Percentiles rank a stretch among this genome's conserved stretches.
Evolutionary conservation across 208 protist species (phyloP).

Genomic region (Trypanosoma rangeli): DNA sequence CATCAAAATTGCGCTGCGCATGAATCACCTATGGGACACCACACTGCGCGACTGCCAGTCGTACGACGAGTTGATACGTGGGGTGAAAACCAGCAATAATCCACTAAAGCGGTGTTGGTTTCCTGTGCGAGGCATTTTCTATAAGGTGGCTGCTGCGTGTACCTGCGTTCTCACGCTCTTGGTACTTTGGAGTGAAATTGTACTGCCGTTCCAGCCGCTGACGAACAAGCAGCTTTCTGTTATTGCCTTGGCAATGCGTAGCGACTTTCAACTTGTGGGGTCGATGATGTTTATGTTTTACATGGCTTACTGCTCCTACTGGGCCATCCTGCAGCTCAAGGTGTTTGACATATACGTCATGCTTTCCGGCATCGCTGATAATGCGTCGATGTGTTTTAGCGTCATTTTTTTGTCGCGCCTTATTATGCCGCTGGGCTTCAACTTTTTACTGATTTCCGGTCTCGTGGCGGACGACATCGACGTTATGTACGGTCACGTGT

Average conservation of each 20-base stretch:
- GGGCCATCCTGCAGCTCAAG: conserved; percentile 89
- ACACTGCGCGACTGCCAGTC: conserved; percentile 63
- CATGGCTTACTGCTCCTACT: conserved; percentile 90
- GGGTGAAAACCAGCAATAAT: conserved; percentile 57
- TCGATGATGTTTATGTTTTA: conserved; percentile 90
- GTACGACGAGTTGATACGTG: conserved; percentile 69
- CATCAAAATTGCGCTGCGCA: conserved; percentile 75
- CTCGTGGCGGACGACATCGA: conserved; percentile 56
- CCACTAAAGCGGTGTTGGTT: conserved; percentile 69
- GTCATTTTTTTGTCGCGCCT: conserved; percentile 85
- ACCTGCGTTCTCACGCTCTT: conserved; percentile 68
- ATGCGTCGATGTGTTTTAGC: conserved; percentile 89
- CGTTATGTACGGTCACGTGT: conserved; percentile 88
- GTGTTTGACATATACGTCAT: conserved; percentile 90
- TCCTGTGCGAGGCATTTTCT: conserved; percentile 57
- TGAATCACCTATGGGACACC: conserved; percentile 79
- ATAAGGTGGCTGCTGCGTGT: conserved; percentile 50
- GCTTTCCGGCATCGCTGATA: conserved; percentile 86
- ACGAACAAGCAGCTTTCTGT: conserved; percentile 55
- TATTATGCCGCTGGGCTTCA: conserved; percentile 92
- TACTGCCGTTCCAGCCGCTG: conserved; percentile 67
- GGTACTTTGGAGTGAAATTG: conserved; percentile 86
- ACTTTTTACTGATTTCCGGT: conserved; percentile 84
- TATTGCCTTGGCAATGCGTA: conserved; percentile 77
- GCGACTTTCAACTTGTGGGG: conserved; percentile 66